Evolutionary conservation across 140 eudicot genomes (phyloP).

Genomic region (Stevia rebaudiana): DNA sequence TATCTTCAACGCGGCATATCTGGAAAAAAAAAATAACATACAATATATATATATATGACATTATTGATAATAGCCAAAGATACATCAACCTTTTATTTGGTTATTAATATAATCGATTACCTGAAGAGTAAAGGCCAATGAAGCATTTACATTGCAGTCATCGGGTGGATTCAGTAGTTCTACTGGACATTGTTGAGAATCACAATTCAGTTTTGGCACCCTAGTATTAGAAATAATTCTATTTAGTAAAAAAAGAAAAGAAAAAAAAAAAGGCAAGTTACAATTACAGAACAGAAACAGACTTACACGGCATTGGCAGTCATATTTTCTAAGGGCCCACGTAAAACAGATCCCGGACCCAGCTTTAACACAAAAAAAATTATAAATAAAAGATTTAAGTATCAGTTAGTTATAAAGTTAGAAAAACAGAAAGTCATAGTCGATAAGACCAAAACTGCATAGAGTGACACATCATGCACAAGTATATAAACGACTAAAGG

Average conservation of each 20-base stretch:
- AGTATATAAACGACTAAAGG: background rate
- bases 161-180: conserved; percentile 96
- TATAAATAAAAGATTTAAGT: conserved; percentile 17
- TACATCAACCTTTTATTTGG: background rate
- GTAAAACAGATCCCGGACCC: conserved; percentile 93
- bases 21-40: conserved; percentile 30
- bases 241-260: background rate
- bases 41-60: background rate
- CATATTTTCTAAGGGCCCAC: conserved; percentile 72
- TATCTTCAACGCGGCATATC: conserved; percentile 98
- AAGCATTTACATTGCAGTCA: conserved; percentile 90
- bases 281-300: conserved; percentile 5
- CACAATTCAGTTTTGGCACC: conserved; percentile 68
- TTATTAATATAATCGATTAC: conserved; percentile 26
- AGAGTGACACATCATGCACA: conserved; percentile 8
- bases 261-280: conserved; percentile 10
- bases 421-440: background rate
- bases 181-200: conserved; percentile 60
- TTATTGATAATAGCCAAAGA: conserved; percentile 7
- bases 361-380: conserved; percentile 63
- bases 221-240: conserved; percentile 24
- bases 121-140: conserved; percentile 95
- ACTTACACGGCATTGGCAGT: conserved; percentile 65
- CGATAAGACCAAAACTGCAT: conserved; percentile 8
- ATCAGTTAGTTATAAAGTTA: conserved; percentile 10